Base-by-base conservation (phyloP, 2,329 filamentous ascomycete genomes). In the Fonsecaea monophora region DNA sequence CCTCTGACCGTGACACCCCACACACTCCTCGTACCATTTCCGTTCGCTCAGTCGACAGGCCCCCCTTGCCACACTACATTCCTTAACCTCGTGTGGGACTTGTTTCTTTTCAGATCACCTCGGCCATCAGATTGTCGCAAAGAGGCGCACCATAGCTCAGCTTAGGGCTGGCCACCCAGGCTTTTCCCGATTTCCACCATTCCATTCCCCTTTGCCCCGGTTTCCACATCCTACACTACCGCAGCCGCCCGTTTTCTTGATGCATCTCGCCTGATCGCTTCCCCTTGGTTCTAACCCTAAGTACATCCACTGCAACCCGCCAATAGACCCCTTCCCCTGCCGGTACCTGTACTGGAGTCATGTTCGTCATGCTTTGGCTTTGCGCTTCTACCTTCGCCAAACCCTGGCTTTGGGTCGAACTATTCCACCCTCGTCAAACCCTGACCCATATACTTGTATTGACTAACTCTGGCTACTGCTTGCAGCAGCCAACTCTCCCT, bases 261-360 rank as follows among this genome's bases (percentile, higher is more conserved):
- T 60, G 68, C 64, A 60, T 66, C 68, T 70, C 64, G 66, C 66
- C 65, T 64, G 62, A 56, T 61, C 53, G 63, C 65, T 68, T 67
- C 59, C 60, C 59, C 48, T 60, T 55, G 42, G 65, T 57, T 62
- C 38, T 56, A 68, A 64, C 60, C 56, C 50, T 32, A 34, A 18
- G 37, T 18, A 34, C 60, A 50, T 37, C 18, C 48, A 40, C n/a
- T 48, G n/a, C 30, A 59, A 34, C 65, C 34, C 48, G 61, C 62
- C 60, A 70, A 53, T 40, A 21, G 40, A 53, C 34, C 40, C n/a
- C 15, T 13, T 53, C 45, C 34, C 59, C 13, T 53, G 38, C n/a
- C 32, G 45, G 62, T 63, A 58, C 62, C 53, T 61, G 54, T 38
- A 55, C 32, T 66, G 34, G 45, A 50, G 45, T 50, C 45, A 53